Evolutionary conservation across 1,284 basidiomycete genomes (phyloP).

Genomic region (Cutaneotrichosporon dermatis): DNA sequence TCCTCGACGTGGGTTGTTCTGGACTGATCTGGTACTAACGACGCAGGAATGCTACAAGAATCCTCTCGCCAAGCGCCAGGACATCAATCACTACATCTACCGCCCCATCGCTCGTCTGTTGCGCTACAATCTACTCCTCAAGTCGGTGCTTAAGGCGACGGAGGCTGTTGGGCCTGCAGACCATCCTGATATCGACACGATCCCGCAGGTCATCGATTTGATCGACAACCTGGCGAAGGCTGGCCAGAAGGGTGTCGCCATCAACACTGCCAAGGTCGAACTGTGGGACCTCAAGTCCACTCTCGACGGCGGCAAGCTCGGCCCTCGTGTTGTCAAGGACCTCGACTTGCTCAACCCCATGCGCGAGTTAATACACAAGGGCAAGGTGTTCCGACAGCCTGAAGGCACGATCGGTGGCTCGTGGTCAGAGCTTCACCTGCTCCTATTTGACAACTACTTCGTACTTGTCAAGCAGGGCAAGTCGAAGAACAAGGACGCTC

Average conservation of each 20-base stretch:
- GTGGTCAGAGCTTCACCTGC: constrained; percentile 79
- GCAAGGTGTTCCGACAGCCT: constrained; percentile 74
- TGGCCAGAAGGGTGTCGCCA: constrained; percentile 73
- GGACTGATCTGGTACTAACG: background rate
- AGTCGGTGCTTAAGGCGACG: constrained; percentile 61
- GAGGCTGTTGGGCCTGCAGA: constrained; percentile 58
- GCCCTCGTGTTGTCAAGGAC: constrained; percentile 71
- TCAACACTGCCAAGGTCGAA: constrained; percentile 79
- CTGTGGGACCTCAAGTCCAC: constrained; percentile 73
- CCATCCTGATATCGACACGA: constrained; percentile 72
- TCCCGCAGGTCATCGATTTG: constrained; percentile 77
- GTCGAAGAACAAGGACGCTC: constrained; percentile 62
- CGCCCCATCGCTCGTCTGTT: constrained; percentile 82
- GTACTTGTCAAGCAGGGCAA: constrained; percentile 81
- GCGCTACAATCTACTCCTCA: constrained; percentile 81
- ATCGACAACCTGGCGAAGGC: constrained; percentile 79
- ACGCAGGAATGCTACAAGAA: constrained; percentile 29
- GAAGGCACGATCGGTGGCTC: constrained; percentile 75
- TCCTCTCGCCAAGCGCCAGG: constrained; percentile 57
- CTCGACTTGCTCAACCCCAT: constrained; percentile 80
- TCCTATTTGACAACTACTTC: constrained; percentile 89
- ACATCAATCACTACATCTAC: constrained; percentile 83
- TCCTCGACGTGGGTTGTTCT: constrained; percentile 64
- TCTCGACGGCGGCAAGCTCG: constrained; percentile 61
- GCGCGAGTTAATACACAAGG: constrained; percentile 73